phyloP scores from a whole-genome alignment of 371 early-diverging fungal species.

The Haplosporangium sp. region DNA sequence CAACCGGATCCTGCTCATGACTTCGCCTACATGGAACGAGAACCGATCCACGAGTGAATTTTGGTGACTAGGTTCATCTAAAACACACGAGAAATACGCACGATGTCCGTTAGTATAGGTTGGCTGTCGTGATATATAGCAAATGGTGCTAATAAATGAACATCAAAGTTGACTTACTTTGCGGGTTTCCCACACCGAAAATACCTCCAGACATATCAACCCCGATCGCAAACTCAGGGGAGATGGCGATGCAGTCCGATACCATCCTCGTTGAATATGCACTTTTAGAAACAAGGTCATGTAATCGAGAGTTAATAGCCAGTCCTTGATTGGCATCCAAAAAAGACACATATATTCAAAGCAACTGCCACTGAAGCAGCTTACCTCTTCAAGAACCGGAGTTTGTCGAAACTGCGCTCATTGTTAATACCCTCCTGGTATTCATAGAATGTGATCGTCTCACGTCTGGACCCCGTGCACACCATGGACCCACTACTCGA shows the following conservation, averaged over 20 bases:
- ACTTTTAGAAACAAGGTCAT: background rate
- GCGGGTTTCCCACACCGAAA: conserved; percentile 43
- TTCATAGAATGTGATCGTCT: conserved; percentile 41
- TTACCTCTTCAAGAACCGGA: conserved; percentile 44
- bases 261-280: conserved; percentile 27
- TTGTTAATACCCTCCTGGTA: conserved; percentile 13
- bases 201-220: conserved; percentile 38
- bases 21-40: conserved; percentile 44
- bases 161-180: conserved; percentile 1
- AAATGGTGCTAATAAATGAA: too few relatives aligned
- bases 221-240: conserved; percentile 34
- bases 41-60: conserved; percentile 39
- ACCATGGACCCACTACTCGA: conserved; percentile 33
- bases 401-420: conserved; percentile 17
- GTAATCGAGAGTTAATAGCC: background rate
- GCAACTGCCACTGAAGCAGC: background rate
- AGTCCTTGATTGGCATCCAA: background rate
- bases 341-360: background rate
- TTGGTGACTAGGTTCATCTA: conserved; percentile 25
- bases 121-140: too few relatives aligned
- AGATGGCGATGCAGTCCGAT: conserved; percentile 44
- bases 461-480: conserved; percentile 46
- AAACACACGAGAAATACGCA: background rate
- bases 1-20: conserved; percentile 34
- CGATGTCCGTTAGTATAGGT: too few relatives aligned